A percentile compares a stretch with the other conserved stretches of the same genome.
Conservation (phyloP, 148 eudicot species). For the Polygonum aviculare region DNA sequence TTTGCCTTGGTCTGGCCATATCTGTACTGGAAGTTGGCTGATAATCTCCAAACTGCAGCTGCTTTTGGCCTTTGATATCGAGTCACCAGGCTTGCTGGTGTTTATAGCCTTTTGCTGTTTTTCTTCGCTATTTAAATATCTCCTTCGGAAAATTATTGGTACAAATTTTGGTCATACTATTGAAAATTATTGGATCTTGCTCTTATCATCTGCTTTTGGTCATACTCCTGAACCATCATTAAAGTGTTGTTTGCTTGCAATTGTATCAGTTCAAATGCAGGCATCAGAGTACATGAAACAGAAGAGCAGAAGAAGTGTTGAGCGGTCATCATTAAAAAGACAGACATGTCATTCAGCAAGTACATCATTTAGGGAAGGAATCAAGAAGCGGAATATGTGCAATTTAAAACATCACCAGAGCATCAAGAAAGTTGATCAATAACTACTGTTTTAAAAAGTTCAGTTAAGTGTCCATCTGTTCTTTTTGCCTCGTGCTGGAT, state of each 20-base stretch:
- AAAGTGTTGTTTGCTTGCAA: background rate
- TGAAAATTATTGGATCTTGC: background rate
- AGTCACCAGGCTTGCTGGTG: background rate
- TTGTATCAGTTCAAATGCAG: background rate
- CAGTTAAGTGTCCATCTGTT: background rate
- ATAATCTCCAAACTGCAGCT: background rate
- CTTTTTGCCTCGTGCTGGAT: background rate
- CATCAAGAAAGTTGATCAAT: background rate
- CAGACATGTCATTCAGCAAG: slow-evolving; percentile 37
- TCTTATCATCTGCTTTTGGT: background rate
- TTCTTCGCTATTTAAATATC: background rate
- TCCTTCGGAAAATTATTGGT: background rate
- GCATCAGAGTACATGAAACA: background rate
- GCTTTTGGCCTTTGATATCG: background rate
- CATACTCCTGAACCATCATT: background rate
- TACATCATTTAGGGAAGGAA: slow-evolving; percentile 59
- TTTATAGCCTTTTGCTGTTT: background rate
- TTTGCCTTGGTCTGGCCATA: background rate
- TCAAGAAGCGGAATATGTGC: slow-evolving; percentile 48
- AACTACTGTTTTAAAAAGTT: background rate
- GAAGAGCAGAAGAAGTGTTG: background rate
- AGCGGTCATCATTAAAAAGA: slow-evolving; percentile 12
- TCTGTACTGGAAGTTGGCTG: background rate
- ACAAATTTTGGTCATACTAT: background rate
- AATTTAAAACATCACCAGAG: slow-evolving; percentile 32